Conservation (phyloP, 495 filamentous ascomycete species). For the Venustampulla echinocandica region DNA sequence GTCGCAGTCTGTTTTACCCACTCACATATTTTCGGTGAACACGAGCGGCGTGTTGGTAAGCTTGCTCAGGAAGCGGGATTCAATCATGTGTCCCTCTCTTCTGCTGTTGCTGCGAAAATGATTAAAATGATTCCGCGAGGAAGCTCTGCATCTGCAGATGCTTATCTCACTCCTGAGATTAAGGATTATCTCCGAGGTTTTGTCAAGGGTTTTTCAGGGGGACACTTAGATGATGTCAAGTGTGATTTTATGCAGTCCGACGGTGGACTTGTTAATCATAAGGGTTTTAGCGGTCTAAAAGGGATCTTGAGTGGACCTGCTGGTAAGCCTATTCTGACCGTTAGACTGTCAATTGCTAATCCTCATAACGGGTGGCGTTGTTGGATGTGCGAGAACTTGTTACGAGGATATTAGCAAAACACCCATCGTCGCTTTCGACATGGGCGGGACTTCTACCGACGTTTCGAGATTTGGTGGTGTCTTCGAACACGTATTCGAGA, state of each 20-base stretch:
- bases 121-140: constrained; percentile 28
- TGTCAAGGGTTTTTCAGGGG: constrained; percentile 42
- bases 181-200: constrained; percentile 26
- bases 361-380: too few species aligned
- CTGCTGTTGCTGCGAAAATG: constrained; percentile 25
- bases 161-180: constrained; percentile 27
- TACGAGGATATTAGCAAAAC: constrained; percentile 17
- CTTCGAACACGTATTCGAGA: constrained; percentile 28
- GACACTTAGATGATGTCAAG: constrained; percentile 33
- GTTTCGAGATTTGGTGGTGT: constrained; percentile 27
- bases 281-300: constrained; percentile 47
- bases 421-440: constrained; percentile 12
- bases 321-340: too few species aligned
- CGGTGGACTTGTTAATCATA: constrained; percentile 3
- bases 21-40: constrained; percentile 28
- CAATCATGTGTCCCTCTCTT: constrained; percentile 19
- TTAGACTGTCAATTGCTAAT: too few species aligned
- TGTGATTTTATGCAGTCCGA: constrained; percentile 30
- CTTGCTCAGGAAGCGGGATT: constrained; percentile 34
- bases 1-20: constrained; percentile 26
- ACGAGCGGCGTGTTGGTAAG: constrained; percentile 34
- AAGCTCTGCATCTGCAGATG: constrained; percentile 26
- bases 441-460: constrained; percentile 26
- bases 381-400: constrained; percentile 28
- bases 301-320: constrained; percentile 54